Evolutionary conservation across 2,329 filamentous ascomycete genomes (phyloP), one percentile per base, ranked within the genome.

Genomic region (Exophiala aquamarina): DNA sequence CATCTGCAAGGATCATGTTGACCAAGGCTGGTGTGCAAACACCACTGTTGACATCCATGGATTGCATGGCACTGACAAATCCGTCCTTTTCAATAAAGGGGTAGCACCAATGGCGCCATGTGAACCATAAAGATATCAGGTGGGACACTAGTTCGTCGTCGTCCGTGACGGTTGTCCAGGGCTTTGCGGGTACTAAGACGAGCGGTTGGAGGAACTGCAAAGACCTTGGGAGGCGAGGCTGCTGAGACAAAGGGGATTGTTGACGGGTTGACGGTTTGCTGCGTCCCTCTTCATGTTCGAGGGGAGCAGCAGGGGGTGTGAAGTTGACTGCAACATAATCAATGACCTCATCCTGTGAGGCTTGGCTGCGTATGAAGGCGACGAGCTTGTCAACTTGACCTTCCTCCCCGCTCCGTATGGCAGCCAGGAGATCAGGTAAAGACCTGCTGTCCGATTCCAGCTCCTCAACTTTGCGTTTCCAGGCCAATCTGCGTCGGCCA

Each of bases 1-100:
- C 53, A 38, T 49, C 41, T 9, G 62, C 54, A 1, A 67, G 54
- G 21, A 67, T 64, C 17, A 58, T 55, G 46, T 67, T 67, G 40
- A 66, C 65, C 41, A 67, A 44, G 31, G 64, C 63, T 2, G 64
- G 61, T 2, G 65, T 64, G 42, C 65, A 67, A 37, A 61, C 65
- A 8, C 35, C 49, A 13, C 54, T 59, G 3, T 61, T 33, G 19
- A 63, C 18, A 15, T 62, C 41, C 6, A 59, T 59, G 6, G 50
- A 35, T 42, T 55, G 52, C 65, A 66, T 67, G 14, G 60, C 64
- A 2, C 44, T 43, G 6, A 66, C 46, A 33, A 67, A 65, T 13
- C 58, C 41, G 28, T 63, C 60, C 13, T 54, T 54, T 31, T 67
- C 63, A 23, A 67, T 50, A 56, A 61, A 64, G 41, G 62, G 56